These are phyloP conservation scores for Tricholoma sp. DNA, from an alignment of 768 basidiomycete species.

Conservation along the genomic window DNA sequence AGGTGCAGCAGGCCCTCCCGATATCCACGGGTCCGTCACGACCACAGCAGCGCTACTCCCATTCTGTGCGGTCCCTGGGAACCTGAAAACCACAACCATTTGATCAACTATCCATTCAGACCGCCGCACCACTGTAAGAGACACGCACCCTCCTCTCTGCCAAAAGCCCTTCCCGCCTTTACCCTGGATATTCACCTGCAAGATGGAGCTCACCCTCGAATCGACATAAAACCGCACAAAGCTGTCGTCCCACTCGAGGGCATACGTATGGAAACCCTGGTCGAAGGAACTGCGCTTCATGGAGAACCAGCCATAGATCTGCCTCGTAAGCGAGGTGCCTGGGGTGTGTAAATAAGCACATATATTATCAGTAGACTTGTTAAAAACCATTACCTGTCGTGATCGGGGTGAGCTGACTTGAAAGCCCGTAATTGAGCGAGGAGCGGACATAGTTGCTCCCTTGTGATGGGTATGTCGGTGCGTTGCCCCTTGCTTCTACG, in stretches of 20 bases:
- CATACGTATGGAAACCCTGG: slow-evolving; percentile 65
- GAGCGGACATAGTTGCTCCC: slow-evolving; percentile 57
- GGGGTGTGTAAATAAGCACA: neutral
- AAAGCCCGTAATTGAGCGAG: slow-evolving; percentile 65
- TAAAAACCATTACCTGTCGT: slow-evolving; percentile 2
- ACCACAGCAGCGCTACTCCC: slow-evolving; percentile 51
- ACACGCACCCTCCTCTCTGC: slow-evolving; percentile 40
- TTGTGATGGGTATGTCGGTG: slow-evolving; percentile 45
- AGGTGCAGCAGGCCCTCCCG: slow-evolving; percentile 57
- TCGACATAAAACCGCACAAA: slow-evolving; percentile 80
- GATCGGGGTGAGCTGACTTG: slow-evolving; percentile 8
- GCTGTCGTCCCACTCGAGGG: slow-evolving; percentile 68
- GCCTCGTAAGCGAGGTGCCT: slow-evolving; percentile 12
- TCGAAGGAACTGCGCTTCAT: slow-evolving; percentile 47
- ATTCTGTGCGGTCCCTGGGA: slow-evolving; percentile 59
- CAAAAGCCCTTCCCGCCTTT: slow-evolving; percentile 55
- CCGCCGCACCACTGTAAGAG: slow-evolving; percentile 37
- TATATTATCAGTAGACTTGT: neutral
- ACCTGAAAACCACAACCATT: slow-evolving; percentile 27
- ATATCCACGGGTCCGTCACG: slow-evolving; percentile 63
- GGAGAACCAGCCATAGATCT: slow-evolving; percentile 45
- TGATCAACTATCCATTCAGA: slow-evolving; percentile 10
- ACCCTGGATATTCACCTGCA: slow-evolving; percentile 52
- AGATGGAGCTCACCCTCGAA: slow-evolving; percentile 55
- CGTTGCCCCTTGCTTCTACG: slow-evolving; percentile 60